Conservation (phyloP, 352 stramenopile genomes). For the Phytophthora cactorum region DNA sequence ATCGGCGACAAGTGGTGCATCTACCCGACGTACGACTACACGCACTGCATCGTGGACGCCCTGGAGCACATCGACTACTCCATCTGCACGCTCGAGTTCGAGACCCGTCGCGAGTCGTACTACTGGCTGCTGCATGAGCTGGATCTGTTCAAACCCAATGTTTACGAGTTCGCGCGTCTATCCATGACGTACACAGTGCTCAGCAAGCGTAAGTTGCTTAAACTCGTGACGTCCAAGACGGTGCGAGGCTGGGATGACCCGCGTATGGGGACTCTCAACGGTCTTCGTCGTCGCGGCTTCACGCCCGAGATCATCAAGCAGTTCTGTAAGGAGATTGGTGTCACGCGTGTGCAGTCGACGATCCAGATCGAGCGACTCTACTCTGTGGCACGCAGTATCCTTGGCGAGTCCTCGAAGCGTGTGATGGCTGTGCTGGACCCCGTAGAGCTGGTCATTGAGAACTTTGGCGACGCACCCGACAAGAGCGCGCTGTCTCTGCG, state of each 20-base stretch:
- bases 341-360: slow-evolving; percentile 87
- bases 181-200: slow-evolving; percentile 99
- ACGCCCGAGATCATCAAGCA: slow-evolving; percentile 87
- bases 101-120: slow-evolving; percentile 98
- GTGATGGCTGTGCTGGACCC: slow-evolving; percentile 85
- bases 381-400: slow-evolving; percentile 69
- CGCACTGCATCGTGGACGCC: slow-evolving; percentile 98
- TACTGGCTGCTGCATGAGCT: slow-evolving; percentile 98
- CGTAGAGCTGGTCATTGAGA: slow-evolving; percentile 75
- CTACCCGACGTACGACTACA: slow-evolving; percentile 99
- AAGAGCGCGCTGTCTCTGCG: slow-evolving; percentile 50
- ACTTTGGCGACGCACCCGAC: slow-evolving; percentile 55
- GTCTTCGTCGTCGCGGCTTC: slow-evolving; percentile 87
- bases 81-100: slow-evolving; percentile 99
- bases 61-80: slow-evolving; percentile 99
- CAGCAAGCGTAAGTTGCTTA: slow-evolving; percentile 98
- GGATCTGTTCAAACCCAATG: slow-evolving; percentile 97
- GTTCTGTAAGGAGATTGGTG: slow-evolving; percentile 89
- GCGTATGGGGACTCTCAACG: slow-evolving; percentile 98
- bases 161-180: slow-evolving; percentile 97
- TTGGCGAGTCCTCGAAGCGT: slow-evolving; percentile 78
- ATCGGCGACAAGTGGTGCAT: slow-evolving; percentile 98
- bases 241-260: slow-evolving; percentile 96
- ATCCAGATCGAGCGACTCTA: slow-evolving; percentile 87
- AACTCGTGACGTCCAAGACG: slow-evolving; percentile 95